Evolutionary conservation across 108 stramenopile genomes (phyloP).

Genomic region (Nitzschia inconspicua): DNA sequence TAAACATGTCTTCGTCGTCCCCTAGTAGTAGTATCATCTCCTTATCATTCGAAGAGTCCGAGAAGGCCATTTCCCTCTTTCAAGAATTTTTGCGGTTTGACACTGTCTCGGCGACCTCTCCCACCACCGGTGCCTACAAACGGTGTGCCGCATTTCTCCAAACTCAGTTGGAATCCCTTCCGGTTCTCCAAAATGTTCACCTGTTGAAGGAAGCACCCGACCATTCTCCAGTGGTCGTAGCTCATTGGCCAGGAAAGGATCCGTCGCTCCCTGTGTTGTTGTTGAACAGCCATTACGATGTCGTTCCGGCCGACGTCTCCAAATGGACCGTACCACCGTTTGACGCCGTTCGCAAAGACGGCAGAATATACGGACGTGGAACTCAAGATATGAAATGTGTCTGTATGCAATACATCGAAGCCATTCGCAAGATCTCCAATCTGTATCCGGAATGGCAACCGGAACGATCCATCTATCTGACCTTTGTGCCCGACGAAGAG

Average conservation of each 20-base stretch:
- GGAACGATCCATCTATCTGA: conserved; percentile 56
- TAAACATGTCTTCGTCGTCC: too few species aligned
- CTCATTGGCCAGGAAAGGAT: conserved; percentile 78
- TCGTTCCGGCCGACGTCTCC: conserved; percentile 80
- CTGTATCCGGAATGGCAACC: conserved; percentile 40
- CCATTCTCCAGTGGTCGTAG: conserved; percentile 87
- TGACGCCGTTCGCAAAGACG: conserved; percentile 68
- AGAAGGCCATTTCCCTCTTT: conserved; percentile 55
- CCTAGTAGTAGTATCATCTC: too few species aligned
- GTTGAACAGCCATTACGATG: conserved; percentile 95
- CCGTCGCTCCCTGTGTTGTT: conserved; percentile 73
- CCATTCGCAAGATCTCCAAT: conserved; percentile 47
- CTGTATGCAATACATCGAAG: conserved; percentile 92
- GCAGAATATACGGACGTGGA: conserved; percentile 90
- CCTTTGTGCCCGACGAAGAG: conserved; percentile 72
- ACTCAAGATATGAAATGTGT: conserved; percentile 98
- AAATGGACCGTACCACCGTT: conserved; percentile 87
- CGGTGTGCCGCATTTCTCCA: conserved; percentile 72
- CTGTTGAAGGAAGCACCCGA: conserved; percentile 55
- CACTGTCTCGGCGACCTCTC: conserved; percentile 76
- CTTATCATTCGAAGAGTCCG: too few species aligned
- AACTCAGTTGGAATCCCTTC: conserved; percentile 28
- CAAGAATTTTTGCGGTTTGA: conserved; percentile 61
- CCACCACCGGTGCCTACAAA: conserved; percentile 71
- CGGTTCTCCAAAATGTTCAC: conserved; percentile 26